Percentiles rank a stretch among this genome's conserved stretches.
These are phyloP conservation scores for Gypsophila paniculata DNA, from an alignment of 179 eudicot genomes.

Conservation along the genomic window DNA sequence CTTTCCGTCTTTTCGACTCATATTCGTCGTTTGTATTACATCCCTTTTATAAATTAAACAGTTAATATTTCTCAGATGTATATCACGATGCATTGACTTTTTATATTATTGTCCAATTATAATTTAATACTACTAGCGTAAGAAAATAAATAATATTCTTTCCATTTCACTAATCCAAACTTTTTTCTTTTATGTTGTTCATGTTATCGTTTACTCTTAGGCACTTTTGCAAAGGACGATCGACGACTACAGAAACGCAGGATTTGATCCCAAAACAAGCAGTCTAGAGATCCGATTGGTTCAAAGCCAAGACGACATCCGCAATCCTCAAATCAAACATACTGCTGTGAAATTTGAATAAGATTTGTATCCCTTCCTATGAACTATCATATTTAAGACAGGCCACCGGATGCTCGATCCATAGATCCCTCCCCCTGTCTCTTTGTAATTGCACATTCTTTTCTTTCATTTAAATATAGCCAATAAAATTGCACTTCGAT, in stretches of 20 bases:
- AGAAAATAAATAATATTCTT: no score
- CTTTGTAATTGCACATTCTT: not conserved
- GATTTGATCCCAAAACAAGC: conserved; percentile 71
- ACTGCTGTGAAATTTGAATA: conserved; percentile 50
- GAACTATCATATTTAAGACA: not conserved
- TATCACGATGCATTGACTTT: no score
- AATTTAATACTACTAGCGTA: no score
- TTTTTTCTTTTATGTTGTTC: no score
- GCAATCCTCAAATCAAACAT: conserved; percentile 65
- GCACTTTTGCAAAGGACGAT: conserved; percentile 70
- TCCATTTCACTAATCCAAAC: no score
- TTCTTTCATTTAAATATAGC: no score
- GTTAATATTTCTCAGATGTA: not conserved
- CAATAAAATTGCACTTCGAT: no score
- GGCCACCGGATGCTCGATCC: not conserved
- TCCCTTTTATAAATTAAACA: not conserved
- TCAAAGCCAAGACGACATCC: conserved; percentile 82
- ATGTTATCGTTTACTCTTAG: conserved; percentile 29
- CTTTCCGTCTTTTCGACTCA: conserved; percentile 4
- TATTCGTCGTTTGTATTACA: not conserved
- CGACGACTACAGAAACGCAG: conserved; percentile 57
- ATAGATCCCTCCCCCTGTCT: not conserved
- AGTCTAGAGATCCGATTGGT: conserved; percentile 89
- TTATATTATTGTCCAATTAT: no score
- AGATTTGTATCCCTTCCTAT: not conserved